Base-by-base conservation (phyloP, 176 grass and related monocot genomes). In the Zoysia japonica region DNA sequence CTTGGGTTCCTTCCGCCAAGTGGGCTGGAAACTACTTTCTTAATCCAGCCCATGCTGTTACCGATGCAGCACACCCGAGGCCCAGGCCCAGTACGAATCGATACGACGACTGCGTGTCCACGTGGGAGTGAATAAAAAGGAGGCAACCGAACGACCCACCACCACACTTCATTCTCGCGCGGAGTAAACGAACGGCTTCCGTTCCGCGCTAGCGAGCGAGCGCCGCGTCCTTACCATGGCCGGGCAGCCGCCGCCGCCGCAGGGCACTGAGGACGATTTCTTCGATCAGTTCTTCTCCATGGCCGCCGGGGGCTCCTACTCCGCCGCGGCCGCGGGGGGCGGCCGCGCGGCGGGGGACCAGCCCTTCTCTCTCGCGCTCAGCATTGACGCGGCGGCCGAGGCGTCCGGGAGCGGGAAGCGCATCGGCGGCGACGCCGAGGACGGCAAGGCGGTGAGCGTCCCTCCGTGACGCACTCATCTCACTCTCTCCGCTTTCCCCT, bases 201-300 rank as follows among this genome's bases (percentile, higher is more conserved):
- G 19, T 74, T 37, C 59, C 49, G 6, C 14, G 19, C 68, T 74
- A 60, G 67, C 53, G 51, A 68, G 28, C 28, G 28, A 28, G 28
- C 28, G 28, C 28, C 28, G 28, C 28, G 28, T 28, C 28, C 28
- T 28, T 28, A 28, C 28, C 28, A 28, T 28, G 92, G 89, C 88
- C 54, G 89, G 82, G 52, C 91, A 93, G 56, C 82, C 64, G 47
- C 75, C 85, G 36, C 75, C 85, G 42, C 71, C 82, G 61, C 88
- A 82, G 73, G 82, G 62, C 73, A 6, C 88, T 53, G 92, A 99
- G 43, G 96, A 99, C 10, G 96, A 99, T 64, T 96, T 99, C 81
- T 75, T 99, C 67, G 92, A 99, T 68, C 92, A 99, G 84, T 89
- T 99, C 87, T 89, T 99, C 72, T 89, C 92, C 41, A 80, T 90